Percentiles rank a stretch among this genome's conserved stretches.
Evolutionary conservation across 129 eudicot species (phyloP).

Genomic region (Centella asiatica): DNA sequence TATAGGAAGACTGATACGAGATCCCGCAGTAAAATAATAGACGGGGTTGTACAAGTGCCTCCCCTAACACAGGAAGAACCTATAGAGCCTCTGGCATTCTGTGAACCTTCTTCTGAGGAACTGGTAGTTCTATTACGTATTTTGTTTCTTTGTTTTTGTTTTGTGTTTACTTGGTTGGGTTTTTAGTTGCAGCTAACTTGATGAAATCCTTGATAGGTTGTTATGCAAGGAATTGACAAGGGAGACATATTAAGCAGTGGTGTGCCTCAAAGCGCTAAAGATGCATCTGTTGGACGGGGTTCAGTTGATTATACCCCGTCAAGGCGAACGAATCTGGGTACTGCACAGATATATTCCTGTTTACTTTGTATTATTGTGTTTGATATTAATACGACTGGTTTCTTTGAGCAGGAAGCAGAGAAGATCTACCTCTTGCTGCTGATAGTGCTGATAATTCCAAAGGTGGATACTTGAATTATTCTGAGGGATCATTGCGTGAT

Average conservation of each 20-base stretch:
- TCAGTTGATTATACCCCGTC: constrained; percentile 40
- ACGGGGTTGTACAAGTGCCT: constrained; percentile 48
- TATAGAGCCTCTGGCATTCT: constrained; percentile 73
- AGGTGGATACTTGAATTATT: constrained; percentile 25
- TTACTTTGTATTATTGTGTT: neutral
- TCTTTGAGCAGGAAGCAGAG: constrained; percentile 55
- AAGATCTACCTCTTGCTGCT: constrained; percentile 41
- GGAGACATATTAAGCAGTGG: constrained; percentile 86
- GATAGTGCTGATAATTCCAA: constrained; percentile 35
- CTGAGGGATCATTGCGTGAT: constrained; percentile 23
- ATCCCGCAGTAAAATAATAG: constrained; percentile 26
- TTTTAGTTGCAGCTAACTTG: neutral
- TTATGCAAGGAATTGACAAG: constrained; percentile 81
- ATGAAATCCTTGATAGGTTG: constrained; percentile 34
- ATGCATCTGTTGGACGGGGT: constrained; percentile 53
- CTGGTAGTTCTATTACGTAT: constrained; percentile 27
- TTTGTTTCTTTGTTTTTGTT: neutral
- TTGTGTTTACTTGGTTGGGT: neutral
- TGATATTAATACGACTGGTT: constrained; percentile 7
- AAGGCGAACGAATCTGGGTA: constrained; percentile 68
- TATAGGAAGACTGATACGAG: constrained; percentile 56
- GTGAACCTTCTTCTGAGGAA: constrained; percentile 70
- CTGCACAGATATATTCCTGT: neutral
- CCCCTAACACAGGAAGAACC: constrained; percentile 72
- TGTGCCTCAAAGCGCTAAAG: constrained; percentile 70